Base-by-base conservation (phyloP, 2,329 filamentous ascomycete genomes). In the Myriosclerotinia duriaeana region DNA sequence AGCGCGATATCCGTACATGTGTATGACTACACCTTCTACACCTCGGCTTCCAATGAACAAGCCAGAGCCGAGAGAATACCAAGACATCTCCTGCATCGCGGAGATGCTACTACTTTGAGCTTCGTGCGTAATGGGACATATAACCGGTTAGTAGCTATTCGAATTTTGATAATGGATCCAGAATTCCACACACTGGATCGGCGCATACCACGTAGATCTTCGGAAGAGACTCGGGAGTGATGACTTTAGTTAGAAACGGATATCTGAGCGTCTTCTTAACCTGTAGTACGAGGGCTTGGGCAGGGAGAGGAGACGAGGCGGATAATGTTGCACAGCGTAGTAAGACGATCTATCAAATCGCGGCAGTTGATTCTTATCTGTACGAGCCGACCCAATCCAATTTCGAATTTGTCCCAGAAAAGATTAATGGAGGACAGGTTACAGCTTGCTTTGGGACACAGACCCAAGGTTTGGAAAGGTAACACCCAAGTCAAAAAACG, bases 361-460 rank as follows among this genome's bases (percentile, higher is more conserved):
- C 62, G 62, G 53, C 17, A 58, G 53, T 64, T 64, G 30, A 34
- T 46, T 46, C 30, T 42, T 15, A 50, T 36, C 20, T 58, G 22
- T 30, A 48, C 62, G 9, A 48, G 15, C 9, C 3, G 36, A 36
- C 14, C 30, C 20, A 11, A 20, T n/a, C 30, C 17, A 36, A 53
- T 20, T 53, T 48, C 42, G 44, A 50, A 14, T 53, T n/a, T 42
- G 59, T 34, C n/a, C 59, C 36, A n/a, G 34, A 40, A 17, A 40
- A 34, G 15, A 15, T 38, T 53, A 61, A 15, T 26, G 26, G 26
- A 26, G 26, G 17, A 7, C 15, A 20, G 14, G 15, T 3, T 46
- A 46, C 17, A 34, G 17, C 20, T 9, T 5, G 11, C 26, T 50
- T 58, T 22, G 34, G 53, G 26, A 30, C n/a, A 50, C 42, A 59